Conservation (phyloP, 2,329 filamentous ascomycete genomes). For the Ophiostoma piceae region DNA sequence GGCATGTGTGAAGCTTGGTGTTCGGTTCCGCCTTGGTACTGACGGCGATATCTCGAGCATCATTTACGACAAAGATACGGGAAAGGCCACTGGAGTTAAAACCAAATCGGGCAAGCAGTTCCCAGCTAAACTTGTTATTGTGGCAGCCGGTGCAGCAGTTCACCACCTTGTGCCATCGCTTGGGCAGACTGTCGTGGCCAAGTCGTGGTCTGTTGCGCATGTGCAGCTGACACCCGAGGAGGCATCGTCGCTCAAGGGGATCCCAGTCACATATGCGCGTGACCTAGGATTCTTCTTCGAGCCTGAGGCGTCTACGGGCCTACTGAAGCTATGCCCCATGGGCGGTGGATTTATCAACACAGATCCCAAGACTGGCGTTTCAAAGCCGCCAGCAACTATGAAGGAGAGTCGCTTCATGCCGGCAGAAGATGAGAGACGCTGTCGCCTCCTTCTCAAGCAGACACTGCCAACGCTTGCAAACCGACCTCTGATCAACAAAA, state of each 20-base stretch:
- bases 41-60: not conserved
- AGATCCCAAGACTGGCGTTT: not conserved
- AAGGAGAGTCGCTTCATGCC: not conserved
- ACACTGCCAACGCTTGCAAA: not conserved
- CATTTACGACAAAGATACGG: not conserved
- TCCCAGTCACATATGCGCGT: conserved; percentile 56
- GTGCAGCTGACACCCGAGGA: conserved; percentile 37
- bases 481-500: not conserved
- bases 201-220: not conserved
- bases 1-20: not conserved
- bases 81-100: not conserved
- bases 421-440: not conserved
- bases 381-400: not conserved
- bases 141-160: not conserved
- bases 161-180: not conserved
- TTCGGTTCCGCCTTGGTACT: not conserved
- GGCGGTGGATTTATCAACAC: not conserved
- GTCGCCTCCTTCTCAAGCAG: not conserved
- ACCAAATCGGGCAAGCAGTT: not conserved
- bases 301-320: conserved; percentile 45
- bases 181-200: not conserved
- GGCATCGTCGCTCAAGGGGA: conserved; percentile 47
- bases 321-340: conserved; percentile 49
- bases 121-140: not conserved
- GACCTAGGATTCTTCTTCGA: conserved; percentile 50